Evolutionary conservation across 495 filamentous ascomycete species (phyloP), one percentile per base, ranked within the genome.

Genomic region (Saxispiralis lemnorum): DNA sequence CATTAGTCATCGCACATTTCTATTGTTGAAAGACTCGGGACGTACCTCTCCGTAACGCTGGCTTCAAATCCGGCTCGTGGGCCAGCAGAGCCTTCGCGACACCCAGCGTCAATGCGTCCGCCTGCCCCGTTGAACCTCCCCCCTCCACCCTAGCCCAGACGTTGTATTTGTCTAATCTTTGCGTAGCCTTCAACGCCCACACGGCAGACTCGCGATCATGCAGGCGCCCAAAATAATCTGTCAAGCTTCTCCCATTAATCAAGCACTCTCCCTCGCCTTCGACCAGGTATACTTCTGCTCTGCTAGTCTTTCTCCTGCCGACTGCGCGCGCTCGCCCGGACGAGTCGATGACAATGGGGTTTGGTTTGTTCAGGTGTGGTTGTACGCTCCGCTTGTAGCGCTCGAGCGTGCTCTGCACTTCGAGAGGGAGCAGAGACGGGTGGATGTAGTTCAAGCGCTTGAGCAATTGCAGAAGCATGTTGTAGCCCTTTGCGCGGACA

Each of bases 101-200:
- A n/a, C 79, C 89, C 68, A 99, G 63, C 41, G 92, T 93, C 49
- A 93, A 72, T 18, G 89, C 86, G 64, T 96, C 89, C 9, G 89
- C 92, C 63, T 99, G 89, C 2, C 89, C 89, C 9, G 89, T 99
- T 18, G 76, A 77, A 51, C 89, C 89, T 44, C 89, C 89, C 31
- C 89, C 89, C 32, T 63, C 66, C 2, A 85, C 81, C 10, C 76
- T 65, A 41, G 76, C 83, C 79, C 81, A 99, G 11, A 93, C 82
- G 57, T 99, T 99, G 65, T 99, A 99, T 62, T 92, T 95, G 62
- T 93, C 85, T 45, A 93, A 58, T 42, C 89, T 68, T n/a, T 75
- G 65, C 28, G 86, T 88, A 37, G 73, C 71, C 48, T 84, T 79
- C 53, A 96, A 59, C 4, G 92, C 74, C 88, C 88, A 96, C 7